These are phyloP conservation scores for Geotrichum restrictum DNA, from an alignment of 1,139 yeast genomes.

Conservation along the genomic window DNA sequence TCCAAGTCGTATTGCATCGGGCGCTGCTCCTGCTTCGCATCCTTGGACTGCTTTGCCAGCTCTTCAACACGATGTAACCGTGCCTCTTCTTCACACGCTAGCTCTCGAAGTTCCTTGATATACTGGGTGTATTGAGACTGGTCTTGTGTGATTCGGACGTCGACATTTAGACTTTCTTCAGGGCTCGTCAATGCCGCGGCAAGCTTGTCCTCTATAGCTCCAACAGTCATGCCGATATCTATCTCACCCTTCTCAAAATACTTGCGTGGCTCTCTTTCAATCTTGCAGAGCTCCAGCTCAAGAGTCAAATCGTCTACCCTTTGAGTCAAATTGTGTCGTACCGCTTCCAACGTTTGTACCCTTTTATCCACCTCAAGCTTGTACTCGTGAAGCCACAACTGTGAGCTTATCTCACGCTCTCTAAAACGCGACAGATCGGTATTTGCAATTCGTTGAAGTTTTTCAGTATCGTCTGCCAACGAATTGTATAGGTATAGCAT, in stretches of 20 bases:
- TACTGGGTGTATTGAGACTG: not conserved
- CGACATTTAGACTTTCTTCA: not conserved
- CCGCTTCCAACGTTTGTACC: not conserved
- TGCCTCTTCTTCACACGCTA: not conserved
- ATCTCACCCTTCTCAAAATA: not conserved
- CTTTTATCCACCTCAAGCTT: not conserved
- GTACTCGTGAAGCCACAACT: slow-evolving; percentile 4
- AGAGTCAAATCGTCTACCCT: not conserved
- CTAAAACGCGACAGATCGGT: not conserved
- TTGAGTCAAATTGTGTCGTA: not conserved
- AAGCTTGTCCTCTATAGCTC: not conserved
- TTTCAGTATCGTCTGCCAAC: slow-evolving; percentile 10
- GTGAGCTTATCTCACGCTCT: slow-evolving; percentile 4
- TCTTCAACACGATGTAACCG: not conserved
- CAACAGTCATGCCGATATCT: too few relatives aligned
- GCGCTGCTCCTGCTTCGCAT: not conserved
- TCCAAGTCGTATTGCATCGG: not conserved
- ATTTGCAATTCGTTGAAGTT: slow-evolving; percentile 6
- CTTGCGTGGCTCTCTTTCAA: not conserved
- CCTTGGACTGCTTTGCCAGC: not conserved
- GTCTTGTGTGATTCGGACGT: too few relatives aligned
- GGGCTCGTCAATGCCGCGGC: not conserved
- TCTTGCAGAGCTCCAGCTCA: not conserved
- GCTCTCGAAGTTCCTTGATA: not conserved
- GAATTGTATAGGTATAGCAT: slow-evolving; percentile 9